A percentile compares a stretch with the other conserved stretches of the same genome.
phyloP scores from a whole-genome alignment of 176 grass and related monocot species.

The bread wheat (Triticum aestivum) region DNA sequence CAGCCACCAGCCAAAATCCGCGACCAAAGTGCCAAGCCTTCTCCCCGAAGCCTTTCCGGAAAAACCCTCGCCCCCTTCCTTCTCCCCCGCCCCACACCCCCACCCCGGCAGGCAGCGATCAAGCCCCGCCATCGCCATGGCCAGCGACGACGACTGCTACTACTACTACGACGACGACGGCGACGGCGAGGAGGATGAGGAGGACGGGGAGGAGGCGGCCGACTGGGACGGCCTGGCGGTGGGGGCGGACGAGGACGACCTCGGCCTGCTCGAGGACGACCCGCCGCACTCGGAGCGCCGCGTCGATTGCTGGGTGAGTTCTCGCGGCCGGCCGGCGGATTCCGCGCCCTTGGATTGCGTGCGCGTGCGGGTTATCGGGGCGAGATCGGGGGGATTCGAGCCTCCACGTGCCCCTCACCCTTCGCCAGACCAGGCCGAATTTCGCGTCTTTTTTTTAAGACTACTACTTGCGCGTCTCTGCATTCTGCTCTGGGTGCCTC shows the following conservation, averaged over 20 bases:
- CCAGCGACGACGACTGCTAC: constrained; percentile 24
- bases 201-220: neutral
- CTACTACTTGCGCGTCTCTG: neutral
- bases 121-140: neutral
- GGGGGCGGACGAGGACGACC: constrained; percentile 35
- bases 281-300: neutral
- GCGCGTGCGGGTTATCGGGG: neutral
- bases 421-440: neutral
- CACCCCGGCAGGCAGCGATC: neutral
- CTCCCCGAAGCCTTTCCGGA: constrained; percentile 8
- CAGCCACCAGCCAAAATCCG: neutral
- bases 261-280: constrained; percentile 6
- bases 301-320: constrained; percentile 18
- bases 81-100: neutral
- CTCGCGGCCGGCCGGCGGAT: no score
- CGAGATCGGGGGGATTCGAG: constrained; percentile 1
- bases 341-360: neutral
- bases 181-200: neutral
- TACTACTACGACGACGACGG: constrained; percentile 4
- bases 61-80: neutral
- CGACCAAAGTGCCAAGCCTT: neutral
- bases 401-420: neutral
- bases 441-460: neutral
- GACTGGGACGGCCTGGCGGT: neutral
- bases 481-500: neutral